Conservation (phyloP, 768 basidiomycete genomes). For the Mycena maculata region DNA sequence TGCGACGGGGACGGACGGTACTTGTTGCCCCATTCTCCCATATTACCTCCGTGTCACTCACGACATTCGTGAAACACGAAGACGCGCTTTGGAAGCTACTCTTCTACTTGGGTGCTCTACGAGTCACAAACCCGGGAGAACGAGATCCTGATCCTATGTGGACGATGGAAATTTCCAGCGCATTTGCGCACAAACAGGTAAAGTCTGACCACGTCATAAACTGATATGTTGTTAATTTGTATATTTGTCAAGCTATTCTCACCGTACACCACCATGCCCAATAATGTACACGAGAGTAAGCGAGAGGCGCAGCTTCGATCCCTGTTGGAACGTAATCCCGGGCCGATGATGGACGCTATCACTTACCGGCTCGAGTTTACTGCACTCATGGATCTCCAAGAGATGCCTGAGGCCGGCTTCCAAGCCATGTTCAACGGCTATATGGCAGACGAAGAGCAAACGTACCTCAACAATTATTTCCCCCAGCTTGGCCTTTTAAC, state of each 20-base stretch:
- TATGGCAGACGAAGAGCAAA: not conserved
- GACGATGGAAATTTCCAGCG: not conserved
- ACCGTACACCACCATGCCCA: not conserved
- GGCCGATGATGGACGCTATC: not conserved
- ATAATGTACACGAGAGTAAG: rapidly evolving
- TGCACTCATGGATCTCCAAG: not conserved
- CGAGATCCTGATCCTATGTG: not conserved
- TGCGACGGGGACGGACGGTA: not conserved
- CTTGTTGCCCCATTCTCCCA: not conserved
- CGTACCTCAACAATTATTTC: not conserved
- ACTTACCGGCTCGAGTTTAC: not conserved
- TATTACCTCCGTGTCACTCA: not conserved
- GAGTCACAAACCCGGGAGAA: not conserved
- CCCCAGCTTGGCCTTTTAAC: not conserved
- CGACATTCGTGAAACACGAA: not conserved
- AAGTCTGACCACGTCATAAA: not conserved
- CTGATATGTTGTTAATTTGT: not conserved
- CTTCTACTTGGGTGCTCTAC: slow-evolving; percentile 3
- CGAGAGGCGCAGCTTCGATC: no score
- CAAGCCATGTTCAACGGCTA: not conserved
- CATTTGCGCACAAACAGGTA: not conserved
- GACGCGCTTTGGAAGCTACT: not conserved
- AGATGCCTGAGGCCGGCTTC: not conserved
- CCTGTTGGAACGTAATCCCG: slow-evolving; percentile 10
- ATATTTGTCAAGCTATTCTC: not conserved